Evolutionary conservation across 345 rosid genomes (phyloP).

Genomic region (Euphorbia tirucalli): DNA sequence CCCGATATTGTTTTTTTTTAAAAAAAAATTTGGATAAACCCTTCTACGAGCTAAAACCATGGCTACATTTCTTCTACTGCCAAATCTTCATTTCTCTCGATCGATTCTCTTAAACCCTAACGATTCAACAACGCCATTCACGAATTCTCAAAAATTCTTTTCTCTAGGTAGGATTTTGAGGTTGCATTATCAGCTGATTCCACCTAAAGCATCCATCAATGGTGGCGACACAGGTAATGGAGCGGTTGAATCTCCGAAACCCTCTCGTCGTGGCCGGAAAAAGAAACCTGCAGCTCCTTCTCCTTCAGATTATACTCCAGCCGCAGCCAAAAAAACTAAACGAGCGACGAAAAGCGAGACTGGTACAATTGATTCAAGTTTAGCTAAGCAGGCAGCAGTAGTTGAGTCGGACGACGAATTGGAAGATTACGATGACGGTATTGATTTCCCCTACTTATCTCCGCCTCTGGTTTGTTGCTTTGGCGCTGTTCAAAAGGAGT

Average conservation of each 20-base stretch:
- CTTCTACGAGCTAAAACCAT: conserved; percentile 28
- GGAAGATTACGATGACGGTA: conserved; percentile 65
- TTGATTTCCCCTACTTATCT: conserved; percentile 65
- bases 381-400: conserved; percentile 13
- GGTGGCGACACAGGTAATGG: conserved; percentile 37
- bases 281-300: conserved; percentile 38
- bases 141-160: neutral
- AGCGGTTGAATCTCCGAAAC: conserved; percentile 49
- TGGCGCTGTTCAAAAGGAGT: conserved; percentile 79
- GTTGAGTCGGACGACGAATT: conserved; percentile 25
- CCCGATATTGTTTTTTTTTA: neutral
- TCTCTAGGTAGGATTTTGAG: neutral
- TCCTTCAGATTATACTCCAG: conserved; percentile 21
- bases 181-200: conserved; percentile 6
- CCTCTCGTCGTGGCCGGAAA: conserved; percentile 60
- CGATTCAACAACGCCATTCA: conserved; percentile 9
- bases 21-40: conserved; percentile 43
- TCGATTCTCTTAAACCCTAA: conserved; percentile 23
- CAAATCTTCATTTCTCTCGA: conserved; percentile 27
- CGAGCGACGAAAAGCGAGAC: conserved; percentile 24
- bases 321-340: conserved; percentile 22
- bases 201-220: conserved; percentile 35
- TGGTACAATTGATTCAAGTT: conserved; percentile 15
- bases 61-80: conserved; percentile 56
- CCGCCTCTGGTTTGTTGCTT: conserved; percentile 89